Base-by-base conservation (phyloP, 495 filamentous ascomycete species). In the Podospora pseudopauciseta region DNA sequence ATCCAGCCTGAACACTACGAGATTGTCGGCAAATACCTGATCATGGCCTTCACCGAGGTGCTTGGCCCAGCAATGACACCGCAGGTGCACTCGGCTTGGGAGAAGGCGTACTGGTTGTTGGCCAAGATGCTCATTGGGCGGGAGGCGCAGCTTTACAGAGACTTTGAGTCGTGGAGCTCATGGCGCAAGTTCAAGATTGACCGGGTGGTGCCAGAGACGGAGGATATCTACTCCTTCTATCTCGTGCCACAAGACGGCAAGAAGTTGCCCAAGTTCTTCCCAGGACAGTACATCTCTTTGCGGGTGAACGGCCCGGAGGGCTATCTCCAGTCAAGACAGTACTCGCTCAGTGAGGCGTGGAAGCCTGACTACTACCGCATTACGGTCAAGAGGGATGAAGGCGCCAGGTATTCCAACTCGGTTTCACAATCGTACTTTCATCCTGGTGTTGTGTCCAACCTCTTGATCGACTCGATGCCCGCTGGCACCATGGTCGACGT, bases 221-320 rank as follows among this genome's bases (percentile, higher is more conserved):
- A 85, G 2, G 86, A 88, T 70, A 89, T 92, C 74, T 88, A 83
- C 64, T 90, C 87, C 23, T 91, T 92, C 80, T 89, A 92, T 75
- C 86, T 92, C 20, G 79, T 83, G 57, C 90, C 90, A 1, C 82
- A 86, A 67, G 89, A 92, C 67, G 84, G 81, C 63, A 76, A 83
- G 68, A 77, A 81, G 28, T 80, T 92, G 30, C 90, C 90, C 2
- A 32, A 68, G 2, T 92, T 83, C 81, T 76, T 82, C 55, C 89
- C 90, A 0, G 90, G 90, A 64, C 90, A 92, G 74, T 93, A 90
- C 75, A 83, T 91, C 71, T 87, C 86, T 32, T 75, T 93, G 57
- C 84, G 84, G 65, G 73, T 87, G 11, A 77, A 81, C 67, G 83
- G 89, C 0, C 87, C 87, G 0, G 79, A 85, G 27, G 80, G 84